Evolutionary conservation across 1,284 basidiomycete species (phyloP).

Genomic region (Pulveroboletus sp.): DNA sequence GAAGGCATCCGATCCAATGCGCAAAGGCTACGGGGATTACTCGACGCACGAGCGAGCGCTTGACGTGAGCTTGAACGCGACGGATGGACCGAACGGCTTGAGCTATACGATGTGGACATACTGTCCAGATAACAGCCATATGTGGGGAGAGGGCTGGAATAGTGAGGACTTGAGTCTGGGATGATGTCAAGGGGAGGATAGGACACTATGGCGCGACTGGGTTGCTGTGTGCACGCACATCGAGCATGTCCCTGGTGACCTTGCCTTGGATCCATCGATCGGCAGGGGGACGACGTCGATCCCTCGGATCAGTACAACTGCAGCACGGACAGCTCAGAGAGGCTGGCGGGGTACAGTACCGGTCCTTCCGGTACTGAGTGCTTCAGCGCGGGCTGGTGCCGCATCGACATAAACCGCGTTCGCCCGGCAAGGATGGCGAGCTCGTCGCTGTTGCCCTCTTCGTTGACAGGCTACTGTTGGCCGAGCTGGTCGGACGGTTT

Average conservation of each 20-base stretch:
- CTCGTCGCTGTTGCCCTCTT: constrained; percentile 54
- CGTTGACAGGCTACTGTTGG: constrained; percentile 41
- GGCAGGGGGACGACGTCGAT: constrained; percentile 5
- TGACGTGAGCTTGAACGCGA: too few relatives aligned
- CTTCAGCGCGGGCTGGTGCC: constrained; percentile 21
- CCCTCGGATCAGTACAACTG: constrained; percentile 24
- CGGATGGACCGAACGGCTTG: too few relatives aligned
- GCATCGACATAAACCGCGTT: constrained; percentile 49
- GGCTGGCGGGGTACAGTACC: neutral
- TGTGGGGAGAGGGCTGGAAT: too few relatives aligned
- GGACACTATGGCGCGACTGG: too few relatives aligned
- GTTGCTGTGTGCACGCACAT: too few relatives aligned
- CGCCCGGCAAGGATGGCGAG: constrained; percentile 59
- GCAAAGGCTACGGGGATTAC: too few relatives aligned
- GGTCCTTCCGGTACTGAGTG: constrained; percentile 7
- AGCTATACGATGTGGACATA: too few relatives aligned
- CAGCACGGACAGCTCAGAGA: constrained; percentile 7
- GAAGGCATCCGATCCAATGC: constrained; percentile 62
- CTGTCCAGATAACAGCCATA: too few relatives aligned
- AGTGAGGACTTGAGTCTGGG: too few relatives aligned
- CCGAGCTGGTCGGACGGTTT: constrained; percentile 30
- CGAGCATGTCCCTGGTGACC: too few relatives aligned
- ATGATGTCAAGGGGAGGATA: too few relatives aligned
- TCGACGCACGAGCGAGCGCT: too few relatives aligned
- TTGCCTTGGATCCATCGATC: constrained; percentile 16